Conservation (phyloP, 2,329 filamentous ascomycete genomes). For the Seiridium unicorne region DNA sequence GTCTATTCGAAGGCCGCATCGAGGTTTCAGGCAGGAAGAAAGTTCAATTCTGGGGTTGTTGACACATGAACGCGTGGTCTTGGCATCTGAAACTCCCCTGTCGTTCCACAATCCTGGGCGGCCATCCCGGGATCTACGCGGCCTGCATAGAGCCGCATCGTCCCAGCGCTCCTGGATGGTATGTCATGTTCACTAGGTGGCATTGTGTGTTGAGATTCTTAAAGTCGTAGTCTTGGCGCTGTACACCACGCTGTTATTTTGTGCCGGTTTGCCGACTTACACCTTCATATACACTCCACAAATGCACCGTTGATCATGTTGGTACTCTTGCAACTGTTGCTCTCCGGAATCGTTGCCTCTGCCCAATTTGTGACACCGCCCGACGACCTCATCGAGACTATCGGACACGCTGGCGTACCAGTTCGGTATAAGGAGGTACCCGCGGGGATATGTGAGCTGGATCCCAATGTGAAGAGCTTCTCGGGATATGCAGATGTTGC, state of each 20-base stretch:
- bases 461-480: constrained; percentile 38
- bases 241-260: neutral
- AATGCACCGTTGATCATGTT: neutral
- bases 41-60: neutral
- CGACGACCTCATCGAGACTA: constrained; percentile 20
- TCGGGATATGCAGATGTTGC: constrained; percentile 41
- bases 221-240: neutral
- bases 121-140: neutral
- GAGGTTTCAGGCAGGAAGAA: too few relatives aligned
- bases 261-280: neutral
- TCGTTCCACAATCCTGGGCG: neutral
- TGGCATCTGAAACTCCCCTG: constrained; percentile 8
- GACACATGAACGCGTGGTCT: constrained; percentile 2
- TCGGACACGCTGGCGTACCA: constrained; percentile 32
- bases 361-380: constrained; percentile 28
- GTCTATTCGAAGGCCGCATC: too few relatives aligned
- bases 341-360: neutral
- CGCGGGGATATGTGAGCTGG: constrained; percentile 41
- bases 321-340: neutral
- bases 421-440: constrained; percentile 49
- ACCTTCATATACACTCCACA: neutral
- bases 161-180: neutral
- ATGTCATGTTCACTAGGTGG: neutral
- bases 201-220: neutral
- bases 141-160: neutral